These are phyloP conservation scores for Sechiopsis laciniata DNA, from an alignment of 306 rosid species.

Conservation along the genomic window DNA sequence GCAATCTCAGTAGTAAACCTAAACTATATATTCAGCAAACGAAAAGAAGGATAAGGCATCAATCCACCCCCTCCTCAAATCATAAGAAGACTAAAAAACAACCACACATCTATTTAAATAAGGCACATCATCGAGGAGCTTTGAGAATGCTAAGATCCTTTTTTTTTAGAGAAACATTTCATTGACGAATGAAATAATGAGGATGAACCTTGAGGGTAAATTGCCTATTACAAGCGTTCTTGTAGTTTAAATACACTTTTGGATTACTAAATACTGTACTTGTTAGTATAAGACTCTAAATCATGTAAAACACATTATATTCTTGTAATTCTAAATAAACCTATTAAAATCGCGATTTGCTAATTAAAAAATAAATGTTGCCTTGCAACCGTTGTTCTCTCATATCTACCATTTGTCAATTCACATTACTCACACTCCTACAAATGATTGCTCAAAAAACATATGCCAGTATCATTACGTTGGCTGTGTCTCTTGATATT, in stretches of 20 bases:
- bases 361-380: not conserved
- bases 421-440: not conserved
- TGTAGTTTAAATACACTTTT: not conserved
- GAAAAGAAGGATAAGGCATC: conserved; percentile 2
- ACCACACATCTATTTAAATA: not conserved
- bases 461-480: not conserved
- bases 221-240: no score
- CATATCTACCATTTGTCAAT: not conserved
- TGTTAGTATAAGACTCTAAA: not conserved
- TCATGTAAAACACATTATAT: not conserved
- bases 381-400: not conserved
- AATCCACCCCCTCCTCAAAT: not conserved
- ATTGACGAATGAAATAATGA: no score
- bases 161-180: no score
- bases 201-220: no score
- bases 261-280: not conserved
- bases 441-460: not conserved
- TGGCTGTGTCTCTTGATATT: not conserved
- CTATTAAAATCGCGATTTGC: not conserved
- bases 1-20: not conserved
- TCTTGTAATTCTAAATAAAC: no score
- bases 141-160: not conserved
- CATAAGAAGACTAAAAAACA: not conserved
- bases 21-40: not conserved
- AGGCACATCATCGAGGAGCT: not conserved